Percentiles rank a stretch among this genome's conserved stretches.
Conservation (phyloP, 192 early-diverging fungal genomes). For the Coemansia erecta region DNA sequence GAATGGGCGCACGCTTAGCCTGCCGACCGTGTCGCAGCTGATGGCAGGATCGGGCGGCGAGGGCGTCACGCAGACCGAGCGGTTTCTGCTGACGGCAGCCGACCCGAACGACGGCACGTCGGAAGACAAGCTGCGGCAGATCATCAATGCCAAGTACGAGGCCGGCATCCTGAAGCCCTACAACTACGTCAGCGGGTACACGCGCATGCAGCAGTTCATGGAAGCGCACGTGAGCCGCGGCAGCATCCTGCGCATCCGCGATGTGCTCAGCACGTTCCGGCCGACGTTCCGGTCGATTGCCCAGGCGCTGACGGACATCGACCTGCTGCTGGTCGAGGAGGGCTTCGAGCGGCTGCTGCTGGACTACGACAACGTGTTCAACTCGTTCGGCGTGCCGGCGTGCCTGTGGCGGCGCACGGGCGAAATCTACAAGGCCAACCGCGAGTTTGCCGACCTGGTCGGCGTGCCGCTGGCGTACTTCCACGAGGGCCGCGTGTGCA, state of each 20-base stretch:
- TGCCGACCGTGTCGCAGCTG: conserved; percentile 45
- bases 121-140: conserved; percentile 85
- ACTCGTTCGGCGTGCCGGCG: conserved; percentile 91
- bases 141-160: conserved; percentile 94
- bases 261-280: conserved; percentile 84
- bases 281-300: conserved; percentile 87
- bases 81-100: conserved; percentile 87
- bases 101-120: conserved; percentile 84
- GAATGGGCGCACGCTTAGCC: conserved; percentile 18
- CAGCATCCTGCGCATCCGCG: conserved; percentile 68
- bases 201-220: conserved; percentile 88
- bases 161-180: conserved; percentile 95
- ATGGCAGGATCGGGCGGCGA: conserved; percentile 49
- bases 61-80: conserved; percentile 66
- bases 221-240: conserved; percentile 68
- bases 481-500: conserved; percentile 66
- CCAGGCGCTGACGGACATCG: conserved; percentile 87
- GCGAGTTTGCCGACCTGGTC: conserved; percentile 88
- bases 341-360: conserved; percentile 91
- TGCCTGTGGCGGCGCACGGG: conserved; percentile 95
- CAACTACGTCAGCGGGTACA: conserved; percentile 92
- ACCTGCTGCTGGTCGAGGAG: conserved; percentile 93
- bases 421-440: conserved; percentile 95
- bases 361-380: conserved; percentile 95
- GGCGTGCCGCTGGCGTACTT: conserved; percentile 80